A percentile compares a stretch with the other conserved stretches of the same genome.
These are phyloP conservation scores for Macrotyloma uniflorum DNA, from an alignment of 306 rosid species.

Conservation along the genomic window DNA sequence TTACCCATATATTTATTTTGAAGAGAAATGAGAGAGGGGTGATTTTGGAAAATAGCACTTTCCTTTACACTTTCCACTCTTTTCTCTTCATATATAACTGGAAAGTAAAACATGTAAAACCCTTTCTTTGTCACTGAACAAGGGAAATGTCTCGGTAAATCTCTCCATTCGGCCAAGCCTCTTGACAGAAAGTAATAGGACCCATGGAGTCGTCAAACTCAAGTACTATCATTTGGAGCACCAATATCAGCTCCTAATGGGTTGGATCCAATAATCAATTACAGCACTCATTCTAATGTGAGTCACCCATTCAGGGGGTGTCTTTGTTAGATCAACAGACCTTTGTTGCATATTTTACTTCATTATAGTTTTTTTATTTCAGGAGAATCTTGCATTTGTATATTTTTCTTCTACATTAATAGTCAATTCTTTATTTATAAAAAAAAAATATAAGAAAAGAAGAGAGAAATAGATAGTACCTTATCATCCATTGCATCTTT, in stretches of 20 bases:
- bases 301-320: neutral
- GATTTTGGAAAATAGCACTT: no score
- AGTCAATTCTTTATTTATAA: neutral
- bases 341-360: neutral
- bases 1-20: no score
- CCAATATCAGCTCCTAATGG: neutral
- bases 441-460: neutral
- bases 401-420: neutral
- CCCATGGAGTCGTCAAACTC: neutral
- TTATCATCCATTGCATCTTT: conserved; percentile 97
- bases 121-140: no score
- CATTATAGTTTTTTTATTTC: neutral
- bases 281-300: neutral
- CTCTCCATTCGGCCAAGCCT: neutral
- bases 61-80: no score
- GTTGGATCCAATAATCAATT: neutral
- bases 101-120: no score
- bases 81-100: no score
- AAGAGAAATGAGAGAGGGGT: no score
- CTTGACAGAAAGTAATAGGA: neutral
- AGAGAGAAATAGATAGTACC: conserved; percentile 49
- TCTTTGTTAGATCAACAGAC: neutral
- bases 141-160: neutral
- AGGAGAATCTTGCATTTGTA: neutral
- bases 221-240: neutral